A percentile compares a stretch with the other conserved stretches of the same genome.
Conservation (phyloP, 768 basidiomycete species). For the Gyrodon lividus region DNA sequence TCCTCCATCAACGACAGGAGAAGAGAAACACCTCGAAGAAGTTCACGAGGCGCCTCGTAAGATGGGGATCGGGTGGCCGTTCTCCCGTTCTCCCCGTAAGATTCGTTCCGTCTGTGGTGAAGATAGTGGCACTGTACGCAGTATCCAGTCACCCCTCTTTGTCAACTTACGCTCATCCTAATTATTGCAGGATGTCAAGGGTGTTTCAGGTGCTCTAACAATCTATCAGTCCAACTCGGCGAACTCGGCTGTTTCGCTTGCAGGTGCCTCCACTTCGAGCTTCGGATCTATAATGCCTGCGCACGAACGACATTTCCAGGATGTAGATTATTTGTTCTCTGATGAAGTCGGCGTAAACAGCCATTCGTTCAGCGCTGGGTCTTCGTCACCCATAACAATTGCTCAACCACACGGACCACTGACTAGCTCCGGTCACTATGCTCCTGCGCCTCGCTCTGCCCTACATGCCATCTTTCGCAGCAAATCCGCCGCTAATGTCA, state of each 20-base stretch:
- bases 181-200: constrained; percentile 5
- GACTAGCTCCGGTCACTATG: background rate
- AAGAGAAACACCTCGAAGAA: constrained; percentile 10
- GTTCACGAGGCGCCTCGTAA: constrained; percentile 22
- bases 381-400: constrained; percentile 10
- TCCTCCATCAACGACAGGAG: constrained; percentile 14
- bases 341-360: constrained; percentile 2
- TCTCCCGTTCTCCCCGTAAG: constrained; percentile 26
- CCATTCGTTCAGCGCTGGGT: background rate
- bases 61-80: constrained; percentile 28
- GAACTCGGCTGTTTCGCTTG: constrained; percentile 16
- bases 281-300: constrained; percentile 29
- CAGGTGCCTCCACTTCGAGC: constrained; percentile 27
- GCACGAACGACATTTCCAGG: constrained; percentile 24
- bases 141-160: background rate
- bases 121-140: constrained; percentile 13
- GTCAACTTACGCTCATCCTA: constrained; percentile 5
- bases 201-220: constrained; percentile 1
- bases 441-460: background rate
- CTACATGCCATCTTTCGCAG: constrained; percentile 8
- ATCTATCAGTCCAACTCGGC: background rate
- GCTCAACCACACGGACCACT: background rate
- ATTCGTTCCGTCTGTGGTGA: constrained; percentile 11
- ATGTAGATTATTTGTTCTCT: constrained; percentile 5
- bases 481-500: constrained; percentile 3